Evolutionary conservation across 2,329 filamentous ascomycete genomes (phyloP).

Genomic region (Botryosphaeria dothidea): DNA sequence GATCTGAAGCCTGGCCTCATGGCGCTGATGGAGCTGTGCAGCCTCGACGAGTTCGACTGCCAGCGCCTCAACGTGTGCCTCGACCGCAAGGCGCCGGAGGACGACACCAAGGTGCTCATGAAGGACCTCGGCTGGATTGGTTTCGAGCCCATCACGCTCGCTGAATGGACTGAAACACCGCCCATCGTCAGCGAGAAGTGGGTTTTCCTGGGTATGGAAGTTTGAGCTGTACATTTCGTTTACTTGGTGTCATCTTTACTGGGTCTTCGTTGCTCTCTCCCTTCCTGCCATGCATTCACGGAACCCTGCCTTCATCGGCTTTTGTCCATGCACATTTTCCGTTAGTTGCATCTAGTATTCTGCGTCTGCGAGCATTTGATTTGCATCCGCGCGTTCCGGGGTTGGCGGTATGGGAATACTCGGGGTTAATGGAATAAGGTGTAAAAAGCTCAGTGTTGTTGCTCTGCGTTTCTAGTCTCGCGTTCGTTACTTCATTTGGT

Average conservation of each 20-base stretch:
- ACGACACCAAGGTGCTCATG: slow-evolving; percentile 67
- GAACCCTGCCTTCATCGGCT: background rate
- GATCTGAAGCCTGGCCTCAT: slow-evolving; percentile 89
- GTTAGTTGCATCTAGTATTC: background rate
- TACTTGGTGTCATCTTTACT: background rate
- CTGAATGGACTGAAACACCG: slow-evolving; percentile 65
- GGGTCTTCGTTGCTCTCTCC: background rate
- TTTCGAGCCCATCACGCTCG: slow-evolving; percentile 79
- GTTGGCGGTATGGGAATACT: background rate
- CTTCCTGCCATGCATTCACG: background rate
- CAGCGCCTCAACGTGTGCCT: slow-evolving; percentile 77
- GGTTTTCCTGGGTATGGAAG: slow-evolving; percentile 87
- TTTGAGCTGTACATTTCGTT: slow-evolving; percentile 48
- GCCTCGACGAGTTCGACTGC: slow-evolving; percentile 70
- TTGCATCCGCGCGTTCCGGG: slow-evolving; percentile 5
- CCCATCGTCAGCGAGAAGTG: slow-evolving; percentile 74
- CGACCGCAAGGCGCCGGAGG: slow-evolving; percentile 64
- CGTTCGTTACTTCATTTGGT: background rate
- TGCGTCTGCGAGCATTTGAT: slow-evolving; percentile 12
- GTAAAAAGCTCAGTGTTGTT: background rate
- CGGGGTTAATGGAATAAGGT: background rate
- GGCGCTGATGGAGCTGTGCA: slow-evolving; percentile 85
- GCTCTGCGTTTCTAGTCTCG: background rate
- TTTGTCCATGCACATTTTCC: background rate
- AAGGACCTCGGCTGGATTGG: slow-evolving; percentile 92